These are phyloP conservation scores for Mollisiaceae sp. DNA, from an alignment of 2,329 filamentous ascomycete species.

Conservation along the genomic window DNA sequence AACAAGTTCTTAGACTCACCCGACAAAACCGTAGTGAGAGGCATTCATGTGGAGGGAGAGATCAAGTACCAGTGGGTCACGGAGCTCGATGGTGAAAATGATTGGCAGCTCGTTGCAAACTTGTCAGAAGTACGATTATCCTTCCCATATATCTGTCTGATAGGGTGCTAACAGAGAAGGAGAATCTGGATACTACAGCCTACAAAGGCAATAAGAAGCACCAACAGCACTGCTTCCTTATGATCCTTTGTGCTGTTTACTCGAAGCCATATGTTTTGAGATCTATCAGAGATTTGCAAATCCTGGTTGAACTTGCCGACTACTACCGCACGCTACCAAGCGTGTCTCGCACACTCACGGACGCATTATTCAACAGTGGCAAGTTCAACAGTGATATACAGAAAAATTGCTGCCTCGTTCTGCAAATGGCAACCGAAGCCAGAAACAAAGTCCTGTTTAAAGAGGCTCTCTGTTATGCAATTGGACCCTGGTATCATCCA, in stretches of 20 bases:
- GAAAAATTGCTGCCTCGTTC: background rate
- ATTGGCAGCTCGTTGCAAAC: background rate
- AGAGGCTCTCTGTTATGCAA: conserved; percentile 1
- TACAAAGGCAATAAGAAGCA: conserved; percentile 3
- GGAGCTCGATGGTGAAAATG: background rate
- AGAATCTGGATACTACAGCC: background rate
- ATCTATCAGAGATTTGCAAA: background rate
- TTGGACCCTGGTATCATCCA: background rate
- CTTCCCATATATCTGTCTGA: too few relatives aligned
- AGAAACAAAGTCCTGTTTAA: conserved; percentile 12
- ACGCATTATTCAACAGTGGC: background rate
- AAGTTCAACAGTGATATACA: background rate
- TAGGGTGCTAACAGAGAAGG: too few relatives aligned
- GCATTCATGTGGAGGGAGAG: background rate
- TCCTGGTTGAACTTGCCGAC: conserved; percentile 6
- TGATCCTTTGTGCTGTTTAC: conserved; percentile 25
- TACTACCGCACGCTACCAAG: conserved; percentile 18
- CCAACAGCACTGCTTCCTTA: conserved; percentile 12
- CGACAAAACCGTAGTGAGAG: background rate
- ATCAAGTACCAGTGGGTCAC: background rate
- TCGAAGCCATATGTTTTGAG: conserved; percentile 12
- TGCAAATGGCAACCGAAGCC: background rate
- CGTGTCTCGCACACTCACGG: conserved; percentile 1
- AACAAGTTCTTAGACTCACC: background rate
- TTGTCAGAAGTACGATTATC: background rate